These are phyloP conservation scores for Phytophthora tubulina DNA, from an alignment of 352 stramenopile species.

Conservation along the genomic window DNA sequence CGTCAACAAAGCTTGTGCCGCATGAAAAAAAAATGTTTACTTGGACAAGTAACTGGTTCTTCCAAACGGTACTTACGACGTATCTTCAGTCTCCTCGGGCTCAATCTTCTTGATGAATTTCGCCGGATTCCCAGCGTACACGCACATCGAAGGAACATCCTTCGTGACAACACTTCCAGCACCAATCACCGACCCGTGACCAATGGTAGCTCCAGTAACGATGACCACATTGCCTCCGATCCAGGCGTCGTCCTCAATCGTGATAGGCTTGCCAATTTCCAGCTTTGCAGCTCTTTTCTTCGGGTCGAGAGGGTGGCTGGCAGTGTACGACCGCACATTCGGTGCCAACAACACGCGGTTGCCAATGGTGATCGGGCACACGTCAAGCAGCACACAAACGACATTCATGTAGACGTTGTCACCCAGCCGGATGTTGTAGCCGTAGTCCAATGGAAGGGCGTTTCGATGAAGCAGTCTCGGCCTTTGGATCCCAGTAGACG, in stretches of 20 bases:
- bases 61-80: too few relatives aligned
- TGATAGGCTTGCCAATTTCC: conserved; percentile 71
- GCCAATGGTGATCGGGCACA: conserved; percentile 76
- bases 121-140: conserved; percentile 79
- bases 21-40: too few relatives aligned
- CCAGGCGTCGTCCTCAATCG: conserved; percentile 87
- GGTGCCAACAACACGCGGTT: conserved; percentile 73
- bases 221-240: conserved; percentile 80
- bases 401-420: conserved; percentile 88
- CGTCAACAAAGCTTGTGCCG: too few relatives aligned
- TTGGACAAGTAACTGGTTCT: too few relatives aligned
- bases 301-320: conserved; percentile 73
- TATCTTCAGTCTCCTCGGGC: too few relatives aligned
- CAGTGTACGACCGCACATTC: conserved; percentile 77
- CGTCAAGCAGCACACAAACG: conserved; percentile 84
- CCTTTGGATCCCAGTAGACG: conserved; percentile 53
- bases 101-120: conserved; percentile 78
- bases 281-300: conserved; percentile 39
- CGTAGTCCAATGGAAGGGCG: conserved; percentile 91
- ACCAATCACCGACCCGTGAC: conserved; percentile 65
- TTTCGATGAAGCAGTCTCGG: conserved; percentile 63
- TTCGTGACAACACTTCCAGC: conserved; percentile 87
- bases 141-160: conserved; percentile 64
- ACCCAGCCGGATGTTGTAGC: conserved; percentile 77
- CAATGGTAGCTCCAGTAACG: conserved; percentile 69